Evolutionary conservation across 257 asterid species (phyloP), one percentile per base, ranked within the genome.

Genomic region (Plantago ovata): DNA sequence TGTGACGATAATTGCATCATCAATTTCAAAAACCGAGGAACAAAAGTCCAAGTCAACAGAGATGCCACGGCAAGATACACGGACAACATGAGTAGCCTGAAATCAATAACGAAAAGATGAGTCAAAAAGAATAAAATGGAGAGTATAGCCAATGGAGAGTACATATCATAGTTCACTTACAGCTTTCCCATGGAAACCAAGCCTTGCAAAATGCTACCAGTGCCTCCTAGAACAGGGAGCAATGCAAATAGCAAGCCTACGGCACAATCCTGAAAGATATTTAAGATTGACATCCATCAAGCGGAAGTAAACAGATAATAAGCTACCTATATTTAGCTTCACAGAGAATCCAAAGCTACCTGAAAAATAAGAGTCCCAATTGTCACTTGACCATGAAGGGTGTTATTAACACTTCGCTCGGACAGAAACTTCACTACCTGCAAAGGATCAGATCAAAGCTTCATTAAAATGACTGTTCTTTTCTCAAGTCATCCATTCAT

Each of bases 171-270:
- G 16, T 22, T 13, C 61, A 75, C 99, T 76, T 79, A 93, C 99
- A 86, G 84, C 75, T 93, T 93, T 55, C 96, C 83, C 97, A 93
- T 93, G 72, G 99, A 93, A 56, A 83, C 75, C 33, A 81, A 76
- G 66, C 97, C 99, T 69, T 89, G 96, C 77, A 93, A 71, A 72
- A 89, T 79, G 68, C 95, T 95, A 10, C 94, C 79, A 62, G 87
- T 93, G 67, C 99, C 99, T 64, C 99, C 99, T 57, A 93, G 83
- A 60, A 93, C 93, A 56, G 99, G 99, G 74, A 93, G 97, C 76
- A 93, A 73, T 39, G 97, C 97, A 69, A 93, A 93, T 57, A 93
- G 75, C 79, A 93, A 80, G 47, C 99, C 99, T 71, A 93, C 97
- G 41, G 97, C 99, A 79, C 99, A 93, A 62, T 93, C 99, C 99